Percentiles rank a stretch among this genome's conserved stretches.
Conservation (phyloP, 441 rosid genomes). For the Corymbia calophylla region DNA sequence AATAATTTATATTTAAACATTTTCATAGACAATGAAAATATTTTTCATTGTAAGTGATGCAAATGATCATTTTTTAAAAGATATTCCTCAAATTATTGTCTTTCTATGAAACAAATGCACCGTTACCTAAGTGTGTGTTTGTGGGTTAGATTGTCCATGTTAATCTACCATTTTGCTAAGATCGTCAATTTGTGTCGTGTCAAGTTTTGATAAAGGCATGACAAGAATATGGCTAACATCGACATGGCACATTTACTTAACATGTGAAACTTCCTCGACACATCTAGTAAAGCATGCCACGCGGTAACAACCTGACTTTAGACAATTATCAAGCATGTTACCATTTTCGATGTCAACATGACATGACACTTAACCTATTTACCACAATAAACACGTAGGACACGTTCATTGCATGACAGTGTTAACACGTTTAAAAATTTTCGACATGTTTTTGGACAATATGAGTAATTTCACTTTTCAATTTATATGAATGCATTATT, state of each 20-base stretch:
- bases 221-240: background rate
- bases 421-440: background rate
- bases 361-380: background rate
- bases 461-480: background rate
- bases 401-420: background rate
- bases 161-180: background rate
- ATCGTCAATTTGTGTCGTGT: rapidly evolving
- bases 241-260: background rate
- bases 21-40: too few species aligned
- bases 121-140: background rate
- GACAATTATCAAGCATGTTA: background rate
- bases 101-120: background rate
- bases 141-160: background rate
- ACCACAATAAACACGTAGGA: background rate
- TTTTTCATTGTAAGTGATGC: too few species aligned
- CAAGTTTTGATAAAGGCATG: background rate
- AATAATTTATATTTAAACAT: too few species aligned
- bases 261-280: background rate
- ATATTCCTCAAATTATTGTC: background rate
- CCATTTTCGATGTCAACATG: background rate
- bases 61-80: background rate
- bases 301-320: background rate
- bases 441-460: background rate
- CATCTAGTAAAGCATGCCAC: background rate
- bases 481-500: background rate